Base-by-base conservation (phyloP, 768 basidiomycete genomes). In the Zangia roseola region DNA sequence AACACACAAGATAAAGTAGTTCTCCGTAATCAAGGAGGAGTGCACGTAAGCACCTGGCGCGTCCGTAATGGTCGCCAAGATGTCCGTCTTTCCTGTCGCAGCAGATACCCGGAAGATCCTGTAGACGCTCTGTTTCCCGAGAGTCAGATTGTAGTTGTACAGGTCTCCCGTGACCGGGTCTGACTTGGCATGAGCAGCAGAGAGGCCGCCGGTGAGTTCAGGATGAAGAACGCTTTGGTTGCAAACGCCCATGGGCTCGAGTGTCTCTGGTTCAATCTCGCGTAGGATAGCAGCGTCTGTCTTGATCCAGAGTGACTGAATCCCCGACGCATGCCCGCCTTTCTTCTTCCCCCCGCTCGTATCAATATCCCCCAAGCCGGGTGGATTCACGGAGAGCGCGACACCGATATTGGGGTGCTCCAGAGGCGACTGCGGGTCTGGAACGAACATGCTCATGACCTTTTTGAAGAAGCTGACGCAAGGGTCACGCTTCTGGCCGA, bases 1-100 rank as follows among this genome's bases (percentile, higher is more conserved):
- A 12, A 71, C 43, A 43, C 69, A 72, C 10, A 73, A 45, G 30
- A 72, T 58, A 39, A 70, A 61, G 52, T 69, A 71, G 19, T 66
- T 68, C 43, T 66, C 59, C 17, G 73, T 74, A 53, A 74, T 56
- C 6, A 65, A 45, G 13, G 71, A 64, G 16, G 71, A 69, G 49
- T 74, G 73, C 28, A 74, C 26, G 45, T 74, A 74, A 20, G 70
- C 65, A 17, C 55, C 60, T 1, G 70, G 70, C 0, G 73, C 73
- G 40, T 73, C 72, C 5, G 54, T 61, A 40, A 73, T 69, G 10
- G 62, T 61, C 3, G 72, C 71, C 6, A 73, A 21, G 14, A 73
- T 62, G 19, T 65, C 66, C 0, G 63, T 68, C 50, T 66, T 45
- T 21, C 65, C 69, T 3, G 67, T 62, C 3, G 53, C 56, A 14